A percentile compares a stretch with the other conserved stretches of the same genome.
Evolutionary conservation across 306 rosid genomes (phyloP).

Genomic region (Cucurbita moschata): DNA sequence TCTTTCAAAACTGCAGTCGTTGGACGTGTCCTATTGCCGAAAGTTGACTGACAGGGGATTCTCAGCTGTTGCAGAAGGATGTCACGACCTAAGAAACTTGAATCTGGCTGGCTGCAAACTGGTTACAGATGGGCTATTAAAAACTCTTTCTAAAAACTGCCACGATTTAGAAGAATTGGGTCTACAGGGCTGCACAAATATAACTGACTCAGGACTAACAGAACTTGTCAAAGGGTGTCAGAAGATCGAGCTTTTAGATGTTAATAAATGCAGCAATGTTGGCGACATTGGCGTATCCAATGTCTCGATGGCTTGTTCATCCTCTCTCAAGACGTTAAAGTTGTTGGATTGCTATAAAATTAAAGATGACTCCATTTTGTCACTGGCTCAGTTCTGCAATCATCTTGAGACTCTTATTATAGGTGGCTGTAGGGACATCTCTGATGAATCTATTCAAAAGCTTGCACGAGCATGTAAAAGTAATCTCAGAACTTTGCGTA

Average conservation of each 20-base stretch:
- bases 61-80: slow-evolving; percentile 67
- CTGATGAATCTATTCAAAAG: slow-evolving; percentile 43
- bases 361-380: slow-evolving; percentile 45
- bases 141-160: slow-evolving; percentile 55
- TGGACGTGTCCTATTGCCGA: slow-evolving; percentile 82
- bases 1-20: slow-evolving; percentile 51
- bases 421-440: slow-evolving; percentile 76
- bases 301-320: slow-evolving; percentile 45
- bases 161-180: slow-evolving; percentile 50
- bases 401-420: slow-evolving; percentile 62
- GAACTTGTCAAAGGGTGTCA: slow-evolving; percentile 57
- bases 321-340: slow-evolving; percentile 60
- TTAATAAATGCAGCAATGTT: slow-evolving; percentile 69
- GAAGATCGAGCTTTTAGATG: slow-evolving; percentile 39
- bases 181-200: slow-evolving; percentile 56
- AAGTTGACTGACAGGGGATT: slow-evolving; percentile 74
- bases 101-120: slow-evolving; percentile 68
- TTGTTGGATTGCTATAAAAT: slow-evolving; percentile 74
- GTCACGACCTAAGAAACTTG: slow-evolving; percentile 42
- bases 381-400: slow-evolving; percentile 51
- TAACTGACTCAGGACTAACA: slow-evolving; percentile 55
- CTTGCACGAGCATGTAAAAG: slow-evolving; percentile 44
- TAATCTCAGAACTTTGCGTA: slow-evolving; percentile 62
- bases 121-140: slow-evolving; percentile 38
- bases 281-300: slow-evolving; percentile 62